Conservation (phyloP, 2,329 filamentous ascomycete species). For the Ophiostoma fasciatum region DNA sequence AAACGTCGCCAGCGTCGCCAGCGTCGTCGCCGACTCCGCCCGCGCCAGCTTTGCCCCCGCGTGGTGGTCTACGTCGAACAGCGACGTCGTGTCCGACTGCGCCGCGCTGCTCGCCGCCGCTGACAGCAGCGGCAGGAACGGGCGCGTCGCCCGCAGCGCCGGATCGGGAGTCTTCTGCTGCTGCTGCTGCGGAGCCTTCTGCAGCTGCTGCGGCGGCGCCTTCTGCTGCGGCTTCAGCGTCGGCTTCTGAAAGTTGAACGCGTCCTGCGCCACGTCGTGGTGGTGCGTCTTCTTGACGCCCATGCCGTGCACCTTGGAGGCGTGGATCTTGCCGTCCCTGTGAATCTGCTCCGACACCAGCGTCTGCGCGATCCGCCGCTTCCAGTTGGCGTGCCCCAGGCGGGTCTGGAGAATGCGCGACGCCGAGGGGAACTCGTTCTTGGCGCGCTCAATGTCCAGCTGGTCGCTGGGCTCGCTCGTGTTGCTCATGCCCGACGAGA, state of each 20-base stretch:
- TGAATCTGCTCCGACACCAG: constrained; percentile 6
- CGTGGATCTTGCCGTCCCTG: constrained; percentile 3
- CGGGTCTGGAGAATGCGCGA: constrained; percentile 9
- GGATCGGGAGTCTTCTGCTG: too few species aligned
- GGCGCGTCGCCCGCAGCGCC: neutral
- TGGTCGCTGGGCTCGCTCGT: constrained; percentile 7
- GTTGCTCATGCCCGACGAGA: constrained; percentile 8
- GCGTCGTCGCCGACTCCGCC: constrained; percentile 4
- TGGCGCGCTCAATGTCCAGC: constrained; percentile 8
- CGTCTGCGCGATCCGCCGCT: constrained; percentile 7
- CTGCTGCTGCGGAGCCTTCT: neutral
- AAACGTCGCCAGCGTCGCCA: constrained; percentile 7
- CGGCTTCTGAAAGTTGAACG: constrained; percentile 10
- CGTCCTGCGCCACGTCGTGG: constrained; percentile 9
- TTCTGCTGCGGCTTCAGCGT: constrained; percentile 1
- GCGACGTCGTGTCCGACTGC: constrained; percentile 5
- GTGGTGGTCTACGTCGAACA: constrained; percentile 3
- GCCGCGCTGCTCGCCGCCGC: constrained; percentile 4
- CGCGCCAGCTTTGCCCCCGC: constrained; percentile 1
- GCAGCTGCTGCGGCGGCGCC: too few species aligned
- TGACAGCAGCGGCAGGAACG: constrained; percentile 6
- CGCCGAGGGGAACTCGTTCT: constrained; percentile 7
- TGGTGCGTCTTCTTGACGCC: constrained; percentile 3
- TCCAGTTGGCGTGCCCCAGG: constrained; percentile 10
- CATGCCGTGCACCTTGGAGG: too few species aligned